Evolutionary conservation across 2,329 filamentous ascomycete genomes (phyloP).

Genomic region (Cladosporium sp.): DNA sequence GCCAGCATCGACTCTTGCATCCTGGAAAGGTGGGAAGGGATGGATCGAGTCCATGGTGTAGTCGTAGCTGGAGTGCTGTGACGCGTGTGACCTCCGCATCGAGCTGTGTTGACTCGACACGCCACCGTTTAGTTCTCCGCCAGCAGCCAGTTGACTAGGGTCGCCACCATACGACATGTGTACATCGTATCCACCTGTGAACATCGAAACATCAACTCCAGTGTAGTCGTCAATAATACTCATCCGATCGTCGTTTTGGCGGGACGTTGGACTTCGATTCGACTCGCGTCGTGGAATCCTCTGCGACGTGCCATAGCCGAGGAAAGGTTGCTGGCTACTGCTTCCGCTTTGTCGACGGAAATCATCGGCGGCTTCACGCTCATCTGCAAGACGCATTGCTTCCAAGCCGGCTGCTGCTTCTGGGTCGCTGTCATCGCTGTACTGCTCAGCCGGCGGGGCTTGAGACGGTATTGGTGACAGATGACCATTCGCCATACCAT

Average conservation of each 20-base stretch:
- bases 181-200: conserved; percentile 71
- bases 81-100: conserved; percentile 47
- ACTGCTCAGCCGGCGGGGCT: conserved; percentile 49
- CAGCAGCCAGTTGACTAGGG: conserved; percentile 44
- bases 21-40: conserved; percentile 59
- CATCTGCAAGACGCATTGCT: conserved; percentile 81
- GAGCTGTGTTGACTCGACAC: conserved; percentile 49
- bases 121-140: conserved; percentile 36
- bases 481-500: conserved; percentile 46
- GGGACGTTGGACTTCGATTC: conserved; percentile 21
- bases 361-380: conserved; percentile 66
- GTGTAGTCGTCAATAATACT: conserved; percentile 70
- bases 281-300: conserved; percentile 34
- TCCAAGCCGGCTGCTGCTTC: conserved; percentile 83
- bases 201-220: conserved; percentile 70
- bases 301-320: conserved; percentile 44
- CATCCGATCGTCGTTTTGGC: conserved; percentile 47
- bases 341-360: conserved; percentile 61
- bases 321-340: conserved; percentile 51
- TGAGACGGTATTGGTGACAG: conserved; percentile 47
- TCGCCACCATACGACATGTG: conserved; percentile 63
- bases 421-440: conserved; percentile 78
- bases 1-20: conserved; percentile 79
- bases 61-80: conserved; percentile 44
- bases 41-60: conserved; percentile 53